Base-by-base conservation (phyloP, 768 basidiomycete species). In the Suillus spraguei region DNA sequence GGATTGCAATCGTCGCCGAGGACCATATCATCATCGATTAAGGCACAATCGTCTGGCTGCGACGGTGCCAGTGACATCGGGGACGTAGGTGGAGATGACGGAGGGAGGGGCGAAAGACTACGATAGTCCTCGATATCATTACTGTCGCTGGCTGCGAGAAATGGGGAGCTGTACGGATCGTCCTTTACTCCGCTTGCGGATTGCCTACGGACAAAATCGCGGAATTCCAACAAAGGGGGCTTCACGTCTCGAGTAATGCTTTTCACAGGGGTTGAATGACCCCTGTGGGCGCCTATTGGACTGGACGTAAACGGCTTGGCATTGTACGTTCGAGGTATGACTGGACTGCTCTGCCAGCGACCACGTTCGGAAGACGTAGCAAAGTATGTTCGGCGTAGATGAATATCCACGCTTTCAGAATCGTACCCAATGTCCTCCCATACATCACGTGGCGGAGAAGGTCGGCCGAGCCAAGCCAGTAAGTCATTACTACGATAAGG, bases 311-410 rank as follows among this genome's bases (percentile, higher is more conserved):
- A 65, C 1, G 50, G 33, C 0, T 50, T 42, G 41, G 66, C 60
- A 1, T 72, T 49, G 41, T 65, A 72, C 24, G 60, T 61, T 22
- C 65, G 67, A 22, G 71, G 28, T 9, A 78, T 76, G 36, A 81
- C 70, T 2, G 83, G 84, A 65, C 86, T 84, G 62, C 76, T 83
- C 65, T 79, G 77, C 86, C 86, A 87, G 61, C 80, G 80, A 9
- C 85, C 86, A 60, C 86, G 85, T 67, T 87, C 86, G 9, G 83
- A 80, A 46, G 86, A 87, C 13, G 80, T 79, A 53, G 79, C 76
- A 67, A 86, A 87, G 67, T 80, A 86, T 3, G 85, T 85, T 63
- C 80, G 77, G 58, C 81, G 83, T 52, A 75, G 64, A 50, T 70
- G 74, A 36, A 76, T 73, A 55, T 76, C 64, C 71, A 76, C 68